Evolutionary conservation across 1,284 basidiomycete genomes (phyloP).

Genomic region (Exobasidium cylindrosporum): DNA sequence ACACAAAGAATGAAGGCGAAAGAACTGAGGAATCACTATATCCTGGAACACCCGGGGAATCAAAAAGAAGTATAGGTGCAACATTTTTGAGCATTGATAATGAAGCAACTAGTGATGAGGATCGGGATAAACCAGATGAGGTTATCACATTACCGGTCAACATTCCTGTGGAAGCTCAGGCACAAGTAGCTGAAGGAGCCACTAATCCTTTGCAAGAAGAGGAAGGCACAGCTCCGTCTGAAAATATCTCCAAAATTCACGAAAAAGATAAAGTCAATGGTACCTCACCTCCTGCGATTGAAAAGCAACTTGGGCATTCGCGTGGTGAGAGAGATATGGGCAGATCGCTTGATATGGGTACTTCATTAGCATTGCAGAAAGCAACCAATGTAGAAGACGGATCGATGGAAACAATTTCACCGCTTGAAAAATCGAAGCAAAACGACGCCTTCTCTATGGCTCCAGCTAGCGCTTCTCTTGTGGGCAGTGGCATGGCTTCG

Average conservation of each 20-base stretch:
- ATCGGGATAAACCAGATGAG: background rate
- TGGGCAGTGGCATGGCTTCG: background rate
- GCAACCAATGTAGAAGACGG: background rate
- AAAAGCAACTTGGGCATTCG: background rate
- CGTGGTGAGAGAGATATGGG: background rate
- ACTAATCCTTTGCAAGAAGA: background rate
- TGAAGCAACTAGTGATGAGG: background rate
- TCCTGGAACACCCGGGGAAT: background rate
- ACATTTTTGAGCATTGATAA: background rate
- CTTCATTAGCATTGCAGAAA: background rate
- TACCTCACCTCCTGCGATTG: background rate
- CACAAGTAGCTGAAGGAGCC: background rate
- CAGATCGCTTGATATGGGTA: background rate
- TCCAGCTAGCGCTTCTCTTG: constrained; percentile 3
- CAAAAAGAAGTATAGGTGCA: constrained; percentile 4
- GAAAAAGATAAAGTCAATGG: background rate
- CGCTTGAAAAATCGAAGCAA: background rate
- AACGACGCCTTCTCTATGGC: background rate
- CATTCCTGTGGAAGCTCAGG: background rate
- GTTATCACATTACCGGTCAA: background rate
- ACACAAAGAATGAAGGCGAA: background rate
- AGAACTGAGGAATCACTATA: background rate
- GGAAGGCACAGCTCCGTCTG: background rate
- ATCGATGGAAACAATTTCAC: background rate
- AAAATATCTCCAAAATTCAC: background rate